Evolutionary conservation across 2,329 filamentous ascomycete species (phyloP).

Genomic region (Cladophialophora carrionii): DNA sequence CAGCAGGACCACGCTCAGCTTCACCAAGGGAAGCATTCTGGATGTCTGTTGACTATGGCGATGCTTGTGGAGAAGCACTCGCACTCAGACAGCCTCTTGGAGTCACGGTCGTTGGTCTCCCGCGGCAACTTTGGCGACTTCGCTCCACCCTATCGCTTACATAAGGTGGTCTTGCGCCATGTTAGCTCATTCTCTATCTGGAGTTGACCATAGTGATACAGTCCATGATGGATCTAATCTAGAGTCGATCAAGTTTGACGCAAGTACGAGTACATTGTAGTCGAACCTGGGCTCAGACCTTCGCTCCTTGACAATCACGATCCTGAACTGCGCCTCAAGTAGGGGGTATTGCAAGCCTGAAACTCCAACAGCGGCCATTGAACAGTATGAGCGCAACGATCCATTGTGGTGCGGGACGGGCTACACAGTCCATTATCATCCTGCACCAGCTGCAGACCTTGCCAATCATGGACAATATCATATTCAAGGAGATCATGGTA

Average conservation of each 20-base stretch:
- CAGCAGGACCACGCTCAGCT: conserved; percentile 23
- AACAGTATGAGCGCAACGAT: conserved; percentile 9
- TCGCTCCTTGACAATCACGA: neutral
- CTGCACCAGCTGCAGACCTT: conserved; percentile 15
- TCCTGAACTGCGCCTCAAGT: neutral
- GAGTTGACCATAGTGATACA: neutral
- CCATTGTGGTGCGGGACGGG: neutral
- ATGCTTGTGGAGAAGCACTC: neutral
- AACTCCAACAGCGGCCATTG: conserved; percentile 9
- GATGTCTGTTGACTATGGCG: neutral
- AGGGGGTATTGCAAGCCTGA: conserved; percentile 4
- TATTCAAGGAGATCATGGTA: neutral
- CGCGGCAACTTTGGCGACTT: neutral
- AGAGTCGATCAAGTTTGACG: neutral
- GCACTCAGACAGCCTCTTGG: too few relatives aligned
- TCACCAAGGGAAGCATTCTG: conserved; percentile 1
- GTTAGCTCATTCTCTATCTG: conserved; percentile 17
- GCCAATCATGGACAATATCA: neutral
- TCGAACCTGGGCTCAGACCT: conserved; percentile 7
- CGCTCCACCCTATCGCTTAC: neutral
- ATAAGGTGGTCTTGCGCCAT: conserved; percentile 1
- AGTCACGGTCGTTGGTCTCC: neutral
- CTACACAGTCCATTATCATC: conserved; percentile 15
- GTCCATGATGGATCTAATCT: neutral
- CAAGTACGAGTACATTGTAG: neutral